These are phyloP conservation scores for Leccinellum rugosiceps DNA, from an alignment of 768 basidiomycete genomes.

Conservation along the genomic window DNA sequence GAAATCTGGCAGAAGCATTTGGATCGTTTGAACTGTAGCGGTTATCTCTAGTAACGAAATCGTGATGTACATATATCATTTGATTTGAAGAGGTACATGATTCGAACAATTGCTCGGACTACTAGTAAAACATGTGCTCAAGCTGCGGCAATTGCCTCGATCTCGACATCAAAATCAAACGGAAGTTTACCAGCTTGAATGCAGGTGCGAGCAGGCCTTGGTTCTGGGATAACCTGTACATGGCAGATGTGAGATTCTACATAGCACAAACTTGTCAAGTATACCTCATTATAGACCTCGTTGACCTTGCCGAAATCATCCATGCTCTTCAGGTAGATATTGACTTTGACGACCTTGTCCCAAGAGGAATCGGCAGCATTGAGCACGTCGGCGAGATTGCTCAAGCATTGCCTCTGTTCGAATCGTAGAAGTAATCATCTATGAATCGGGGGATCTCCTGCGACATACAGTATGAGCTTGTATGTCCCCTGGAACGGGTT, in stretches of 20 bases:
- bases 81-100: background rate
- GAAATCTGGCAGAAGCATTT: constrained; percentile 34
- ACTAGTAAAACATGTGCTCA: constrained; percentile 4
- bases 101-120: background rate
- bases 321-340: constrained; percentile 63
- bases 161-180: constrained; percentile 68
- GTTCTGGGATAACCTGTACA: constrained; percentile 43
- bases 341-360: constrained; percentile 57
- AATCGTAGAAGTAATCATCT: background rate
- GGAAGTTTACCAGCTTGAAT: constrained; percentile 73
- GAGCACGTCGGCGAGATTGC: constrained; percentile 52
- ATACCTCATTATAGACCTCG: constrained; percentile 52
- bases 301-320: constrained; percentile 55
- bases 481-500: constrained; percentile 53
- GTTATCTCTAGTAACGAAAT: background rate
- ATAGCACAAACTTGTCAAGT: background rate
- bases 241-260: background rate
- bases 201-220: constrained; percentile 72
- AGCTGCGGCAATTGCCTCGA: constrained; percentile 60
- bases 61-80: background rate
- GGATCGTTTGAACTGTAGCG: constrained; percentile 12
- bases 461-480: constrained; percentile 53
- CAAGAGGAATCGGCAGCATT: constrained; percentile 53
- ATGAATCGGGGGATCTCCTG: background rate
- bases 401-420: constrained; percentile 52